A percentile compares a stretch with the other conserved stretches of the same genome.
Evolutionary conservation across 129 eudicot species (phyloP).

Genomic region (Oenanthe sinensis): DNA sequence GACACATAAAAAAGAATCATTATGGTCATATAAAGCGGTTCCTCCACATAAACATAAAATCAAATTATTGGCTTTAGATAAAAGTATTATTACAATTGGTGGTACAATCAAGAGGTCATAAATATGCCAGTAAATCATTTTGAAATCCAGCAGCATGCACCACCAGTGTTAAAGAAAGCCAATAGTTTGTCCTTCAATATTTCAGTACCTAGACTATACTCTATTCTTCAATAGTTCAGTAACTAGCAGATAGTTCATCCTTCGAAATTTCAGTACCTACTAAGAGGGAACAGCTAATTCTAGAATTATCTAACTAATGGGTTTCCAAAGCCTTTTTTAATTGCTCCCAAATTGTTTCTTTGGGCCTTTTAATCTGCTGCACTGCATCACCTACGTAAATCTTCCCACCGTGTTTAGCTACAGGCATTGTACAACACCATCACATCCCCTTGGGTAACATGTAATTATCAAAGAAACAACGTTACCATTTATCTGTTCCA

Average conservation of each 20-base stretch:
- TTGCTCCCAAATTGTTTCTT: background rate
- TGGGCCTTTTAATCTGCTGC: background rate
- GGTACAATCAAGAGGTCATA: background rate
- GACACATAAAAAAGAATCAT: background rate
- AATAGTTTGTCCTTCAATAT: background rate
- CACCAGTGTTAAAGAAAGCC: background rate
- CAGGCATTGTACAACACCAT: background rate
- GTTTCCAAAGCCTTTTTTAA: background rate
- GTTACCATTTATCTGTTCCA: background rate
- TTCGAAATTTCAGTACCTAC: background rate
- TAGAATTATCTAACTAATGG: background rate
- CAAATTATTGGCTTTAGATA: background rate
- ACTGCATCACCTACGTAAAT: background rate
- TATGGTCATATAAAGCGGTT: background rate
- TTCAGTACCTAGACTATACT: background rate
- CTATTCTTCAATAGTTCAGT: background rate
- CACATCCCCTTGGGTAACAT: background rate
- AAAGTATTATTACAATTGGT: background rate
- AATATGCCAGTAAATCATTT: background rate
- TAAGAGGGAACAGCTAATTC: background rate
- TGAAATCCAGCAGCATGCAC: background rate
- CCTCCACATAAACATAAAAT: background rate
- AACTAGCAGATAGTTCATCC: background rate
- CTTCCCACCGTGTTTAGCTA: background rate
- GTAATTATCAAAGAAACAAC: background rate